Evolutionary conservation across 768 basidiomycete genomes (phyloP).

Genomic region (Boletus pseudopeckii): DNA sequence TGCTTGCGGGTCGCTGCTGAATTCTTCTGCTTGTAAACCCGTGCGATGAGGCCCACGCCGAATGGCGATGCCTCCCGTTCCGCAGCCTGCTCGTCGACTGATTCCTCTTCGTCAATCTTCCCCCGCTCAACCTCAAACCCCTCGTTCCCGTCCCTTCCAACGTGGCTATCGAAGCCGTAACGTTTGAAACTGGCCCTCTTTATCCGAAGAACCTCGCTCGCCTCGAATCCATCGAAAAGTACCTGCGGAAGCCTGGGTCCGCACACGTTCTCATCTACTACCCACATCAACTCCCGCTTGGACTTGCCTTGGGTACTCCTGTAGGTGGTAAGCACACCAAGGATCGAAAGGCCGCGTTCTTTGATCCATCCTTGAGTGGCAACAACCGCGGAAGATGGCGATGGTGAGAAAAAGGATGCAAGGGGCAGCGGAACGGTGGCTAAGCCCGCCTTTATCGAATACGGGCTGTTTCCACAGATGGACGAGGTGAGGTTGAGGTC

Average conservation of each 20-base stretch:
- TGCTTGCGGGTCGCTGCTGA: slow-evolving; percentile 59
- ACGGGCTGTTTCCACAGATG: slow-evolving; percentile 20
- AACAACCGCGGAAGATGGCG: slow-evolving; percentile 7
- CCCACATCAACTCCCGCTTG: slow-evolving; percentile 64
- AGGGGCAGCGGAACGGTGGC: slow-evolving; percentile 78
- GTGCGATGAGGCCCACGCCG: slow-evolving; percentile 28
- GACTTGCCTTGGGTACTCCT: slow-evolving; percentile 50
- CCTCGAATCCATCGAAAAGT: slow-evolving; percentile 61
- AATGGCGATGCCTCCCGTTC: slow-evolving; percentile 21
- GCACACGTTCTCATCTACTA: slow-evolving; percentile 44
- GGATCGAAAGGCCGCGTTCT: slow-evolving; percentile 58
- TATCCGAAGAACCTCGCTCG: slow-evolving; percentile 46
- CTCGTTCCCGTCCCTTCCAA: slow-evolving; percentile 3
- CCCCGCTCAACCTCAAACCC: slow-evolving; percentile 14
- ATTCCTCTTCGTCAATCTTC: slow-evolving; percentile 17
- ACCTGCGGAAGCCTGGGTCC: slow-evolving; percentile 32
- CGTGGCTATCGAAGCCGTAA: slow-evolving; percentile 11
- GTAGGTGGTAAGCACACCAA: slow-evolving; percentile 82
- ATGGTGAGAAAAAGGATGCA: slow-evolving; percentile 37
- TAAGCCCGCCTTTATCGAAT: slow-evolving; percentile 64
- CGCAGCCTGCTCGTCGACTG: slow-evolving; percentile 14
- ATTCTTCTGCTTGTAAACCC: slow-evolving; percentile 67
- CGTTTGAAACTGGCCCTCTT: slow-evolving; percentile 36
- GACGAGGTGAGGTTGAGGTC: slow-evolving; percentile 39
- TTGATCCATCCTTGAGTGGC: slow-evolving; percentile 56